phyloP scores from a whole-genome alignment of 208 protist genomes.

The Angomonas desouzai region DNA sequence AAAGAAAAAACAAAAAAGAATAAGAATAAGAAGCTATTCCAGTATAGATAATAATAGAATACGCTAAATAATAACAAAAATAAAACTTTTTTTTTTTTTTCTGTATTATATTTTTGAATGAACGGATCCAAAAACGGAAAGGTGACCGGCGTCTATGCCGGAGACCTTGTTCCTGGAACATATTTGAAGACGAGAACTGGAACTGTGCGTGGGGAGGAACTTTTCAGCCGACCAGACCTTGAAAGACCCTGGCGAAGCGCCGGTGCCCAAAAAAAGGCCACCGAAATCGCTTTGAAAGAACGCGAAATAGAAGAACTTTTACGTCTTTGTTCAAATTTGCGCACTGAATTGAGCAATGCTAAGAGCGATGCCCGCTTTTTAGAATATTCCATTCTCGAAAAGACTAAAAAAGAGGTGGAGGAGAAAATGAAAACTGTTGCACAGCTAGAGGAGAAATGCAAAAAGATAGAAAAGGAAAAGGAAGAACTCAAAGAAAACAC shows the following conservation, averaged over 20 bases:
- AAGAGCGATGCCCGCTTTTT: slow-evolving; percentile 62
- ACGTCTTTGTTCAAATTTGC: slow-evolving; percentile 68
- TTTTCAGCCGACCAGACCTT: slow-evolving; percentile 83
- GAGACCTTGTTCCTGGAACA: slow-evolving; percentile 52
- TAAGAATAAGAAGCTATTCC: neutral
- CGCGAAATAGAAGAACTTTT: slow-evolving; percentile 87
- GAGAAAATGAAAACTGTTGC: slow-evolving; percentile 46
- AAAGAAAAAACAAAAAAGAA: too few species aligned
- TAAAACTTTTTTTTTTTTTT: slow-evolving; percentile 2
- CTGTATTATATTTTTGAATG: neutral
- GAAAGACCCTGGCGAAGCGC: slow-evolving; percentile 81
- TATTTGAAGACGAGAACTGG: slow-evolving; percentile 76
- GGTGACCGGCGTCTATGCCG: slow-evolving; percentile 67
- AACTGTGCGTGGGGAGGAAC: slow-evolving; percentile 71
- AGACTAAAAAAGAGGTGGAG: slow-evolving; percentile 34
- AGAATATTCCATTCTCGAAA: slow-evolving; percentile 57
- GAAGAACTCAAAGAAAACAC: slow-evolving; percentile 41
- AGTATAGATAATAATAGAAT: neutral
- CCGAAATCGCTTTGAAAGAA: slow-evolving; percentile 66
- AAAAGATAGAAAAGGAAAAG: slow-evolving; percentile 32
- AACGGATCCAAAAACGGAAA: slow-evolving; percentile 16
- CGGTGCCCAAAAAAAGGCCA: slow-evolving; percentile 39
- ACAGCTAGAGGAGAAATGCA: slow-evolving; percentile 26
- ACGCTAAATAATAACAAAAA: slow-evolving; percentile 16
- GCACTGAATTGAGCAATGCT: slow-evolving; percentile 76